Base-by-base conservation (phyloP, 768 basidiomycete species). In the Amylocystis lapponica region DNA sequence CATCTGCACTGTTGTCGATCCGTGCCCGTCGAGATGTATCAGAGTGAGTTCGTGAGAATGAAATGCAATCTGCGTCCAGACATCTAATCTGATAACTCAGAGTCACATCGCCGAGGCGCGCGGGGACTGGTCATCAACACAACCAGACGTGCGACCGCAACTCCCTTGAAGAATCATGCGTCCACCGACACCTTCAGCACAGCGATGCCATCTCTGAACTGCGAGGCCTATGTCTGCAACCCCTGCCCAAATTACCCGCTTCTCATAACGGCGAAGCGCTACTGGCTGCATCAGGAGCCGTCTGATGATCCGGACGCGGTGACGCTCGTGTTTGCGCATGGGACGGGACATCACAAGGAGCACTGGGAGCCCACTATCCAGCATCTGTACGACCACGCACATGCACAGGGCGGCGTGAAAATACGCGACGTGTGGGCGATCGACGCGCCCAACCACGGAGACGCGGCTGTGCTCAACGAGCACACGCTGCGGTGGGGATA, bases 401-500 rank as follows among this genome's bases (percentile, higher is more conserved):
- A n/a, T n/a, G n/a, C n/a, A n/a, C n/a, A n/a, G n/a, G n/a, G n/a
- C n/a, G n/a, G n/a, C n/a, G n/a, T n/a, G n/a, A n/a, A n/a, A n/a
- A n/a, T n/a, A n/a, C n/a, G n/a, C n/a, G n/a, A n/a, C n/a, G n/a
- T n/a, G n/a, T n/a, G n/a, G n/a, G n/a, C n/a, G n/a, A n/a, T n/a
- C n/a, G n/a, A n/a, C n/a, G n/a, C n/a, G n/a, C 38, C 38, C 23
- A 39, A 39, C 17, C 38, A 39, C 16, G 38, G 38, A 26, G 38
- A 39, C 14, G 38, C 38, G 9, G 38, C 38, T 8, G 38, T 39
- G 4, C 23, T 39, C 13, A 39, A 39, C 17, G 38, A 39, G 38
- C 4, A 26, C 6, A 27, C 23, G 11, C 21, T 39, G 25, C 5
- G 27, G 10, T 29, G 38, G 42, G 74, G 71, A 3, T 72, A 72